Evolutionary conservation across 306 rosid genomes (phyloP).

Genomic region (Canavalia gladiata): DNA sequence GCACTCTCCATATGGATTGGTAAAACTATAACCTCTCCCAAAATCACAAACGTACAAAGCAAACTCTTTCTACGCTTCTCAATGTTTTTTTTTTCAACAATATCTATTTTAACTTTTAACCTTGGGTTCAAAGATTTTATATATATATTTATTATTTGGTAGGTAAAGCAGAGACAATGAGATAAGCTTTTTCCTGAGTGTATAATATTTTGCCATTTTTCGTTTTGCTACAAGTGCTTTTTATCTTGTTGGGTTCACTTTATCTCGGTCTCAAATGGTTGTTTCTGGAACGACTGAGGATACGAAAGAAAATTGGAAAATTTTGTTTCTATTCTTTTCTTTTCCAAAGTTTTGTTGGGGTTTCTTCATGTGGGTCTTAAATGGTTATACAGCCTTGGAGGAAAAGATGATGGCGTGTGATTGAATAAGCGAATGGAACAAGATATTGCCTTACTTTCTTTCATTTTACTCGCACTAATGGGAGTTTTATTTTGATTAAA

Average conservation of each 20-base stretch:
- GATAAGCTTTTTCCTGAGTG: neutral
- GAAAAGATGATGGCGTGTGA: neutral
- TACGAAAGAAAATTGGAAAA: neutral
- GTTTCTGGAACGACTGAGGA: neutral
- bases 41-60: neutral
- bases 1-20: constrained; percentile 72
- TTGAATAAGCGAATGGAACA: neutral
- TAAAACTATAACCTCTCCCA: neutral
- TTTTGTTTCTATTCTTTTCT: neutral
- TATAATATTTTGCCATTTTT: neutral
- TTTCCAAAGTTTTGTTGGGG: neutral
- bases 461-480: neutral
- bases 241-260: neutral
- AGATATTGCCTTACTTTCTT: neutral
- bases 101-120: neutral
- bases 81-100: neutral
- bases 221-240: neutral
- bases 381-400: neutral
- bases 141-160: neutral
- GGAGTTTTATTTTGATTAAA: no score
- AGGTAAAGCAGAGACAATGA: neutral
- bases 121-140: neutral
- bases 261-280: neutral
- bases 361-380: neutral
- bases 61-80: neutral